phyloP scores from a whole-genome alignment of 2,329 filamentous ascomycete genomes.

The Allantophomopsis cytisporea region DNA sequence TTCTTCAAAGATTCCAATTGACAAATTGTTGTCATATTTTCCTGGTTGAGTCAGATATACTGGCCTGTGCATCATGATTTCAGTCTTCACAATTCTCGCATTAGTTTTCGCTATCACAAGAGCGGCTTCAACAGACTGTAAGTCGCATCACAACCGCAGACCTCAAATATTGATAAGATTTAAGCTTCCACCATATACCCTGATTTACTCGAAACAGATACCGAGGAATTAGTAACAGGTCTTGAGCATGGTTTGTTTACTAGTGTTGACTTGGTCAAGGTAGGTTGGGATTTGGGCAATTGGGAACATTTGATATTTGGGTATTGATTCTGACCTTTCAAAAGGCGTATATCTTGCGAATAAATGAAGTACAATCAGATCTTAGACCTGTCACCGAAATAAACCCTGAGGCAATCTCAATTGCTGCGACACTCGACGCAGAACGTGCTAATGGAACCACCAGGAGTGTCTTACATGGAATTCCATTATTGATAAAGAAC shows the following conservation, averaged over 20 bases:
- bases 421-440: conserved; percentile 14
- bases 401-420: conserved; percentile 17
- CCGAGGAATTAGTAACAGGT: conserved; percentile 33
- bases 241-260: conserved; percentile 34
- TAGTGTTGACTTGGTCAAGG: conserved; percentile 38
- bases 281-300: conserved; percentile 16
- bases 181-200: conserved; percentile 11
- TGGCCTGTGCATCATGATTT: too few relatives aligned
- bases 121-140: too few relatives aligned
- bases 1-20: too few relatives aligned
- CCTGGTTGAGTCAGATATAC: too few relatives aligned
- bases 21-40: too few relatives aligned
- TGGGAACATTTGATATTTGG: too few relatives aligned
- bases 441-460: conserved; percentile 13
- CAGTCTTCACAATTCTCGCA: too few relatives aligned
- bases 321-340: too few relatives aligned
- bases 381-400: conserved; percentile 15
- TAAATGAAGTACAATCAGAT: conserved; percentile 10
- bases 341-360: conserved; percentile 12
- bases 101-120: too few relatives aligned
- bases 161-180: too few relatives aligned
- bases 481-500: conserved; percentile 47
- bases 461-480: conserved; percentile 33
- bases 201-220: conserved; percentile 32
- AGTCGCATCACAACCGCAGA: too few relatives aligned